Evolutionary conservation across 148 eudicot species (phyloP), one percentile per base, ranked within the genome.

Genomic region (Pharnaceum exiguum): DNA sequence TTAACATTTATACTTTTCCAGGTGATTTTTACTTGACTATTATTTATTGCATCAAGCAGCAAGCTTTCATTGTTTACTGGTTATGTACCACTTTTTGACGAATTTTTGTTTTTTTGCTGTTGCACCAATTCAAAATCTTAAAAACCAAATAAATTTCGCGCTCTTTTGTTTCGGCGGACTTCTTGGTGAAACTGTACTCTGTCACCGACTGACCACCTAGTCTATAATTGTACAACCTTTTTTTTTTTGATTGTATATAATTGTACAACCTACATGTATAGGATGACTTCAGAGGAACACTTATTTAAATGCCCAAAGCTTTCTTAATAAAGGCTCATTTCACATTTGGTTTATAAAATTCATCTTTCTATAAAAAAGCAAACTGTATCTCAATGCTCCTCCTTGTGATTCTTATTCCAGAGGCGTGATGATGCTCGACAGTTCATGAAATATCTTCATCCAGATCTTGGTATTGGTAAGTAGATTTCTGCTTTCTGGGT

Each of bases 1-100:
- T 70, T 93, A 52, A 89, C 99, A 26, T 93, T 93, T 83, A 72
- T 93, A 75, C 95, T 93, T 43, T 93, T 93, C 68, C 99, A 93
- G 99, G 99, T 89, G 40, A 54, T 65, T 53, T 29, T 32, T 46
- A 18, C 21, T 16, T 31, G 15, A 53, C 51, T 24, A 2, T 24
- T 23, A 27, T 58, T 27, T 26, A 1, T 23, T 47, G 9, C 18
- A 25, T 27, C 45, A 22, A 17, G 24, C 27, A 26, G 0, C 23
- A 18, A 7, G 10, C 18, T 19, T 30, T 21, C 29, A 27, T 37
- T 27, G 23, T 38, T 36, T 10, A 42, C 1, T 38, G 23, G 18
- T 51, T 45, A 21, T 51, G 7, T 46, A 22, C 15, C 15, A 61
- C 30, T 40, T 26, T 16, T 7, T 43, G 7, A 15, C 23, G 12